Conservation (phyloP, 352 stramenopile species). For the Globisporangium megalacanthum region DNA sequence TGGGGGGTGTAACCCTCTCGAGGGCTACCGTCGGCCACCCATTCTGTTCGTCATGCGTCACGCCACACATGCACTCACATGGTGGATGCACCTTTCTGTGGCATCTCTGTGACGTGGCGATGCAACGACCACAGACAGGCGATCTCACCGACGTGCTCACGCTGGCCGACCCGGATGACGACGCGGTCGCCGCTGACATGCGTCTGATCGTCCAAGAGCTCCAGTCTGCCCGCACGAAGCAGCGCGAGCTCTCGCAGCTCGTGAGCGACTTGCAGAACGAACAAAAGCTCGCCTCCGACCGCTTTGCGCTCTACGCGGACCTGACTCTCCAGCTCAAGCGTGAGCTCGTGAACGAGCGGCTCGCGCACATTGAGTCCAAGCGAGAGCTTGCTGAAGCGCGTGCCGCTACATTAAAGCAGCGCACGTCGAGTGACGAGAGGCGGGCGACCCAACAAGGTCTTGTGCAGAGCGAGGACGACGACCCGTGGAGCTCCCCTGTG, state of each 20-base stretch:
- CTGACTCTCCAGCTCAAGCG: slow-evolving; percentile 61
- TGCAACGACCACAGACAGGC: slow-evolving; percentile 9
- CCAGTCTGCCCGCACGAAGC: slow-evolving; percentile 20
- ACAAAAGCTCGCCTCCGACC: slow-evolving; percentile 43
- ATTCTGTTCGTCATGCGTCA: not conserved
- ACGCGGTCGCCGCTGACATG: slow-evolving; percentile 7
- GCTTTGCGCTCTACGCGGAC: slow-evolving; percentile 47
- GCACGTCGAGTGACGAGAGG: slow-evolving; percentile 15
- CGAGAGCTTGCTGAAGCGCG: slow-evolving; percentile 57
- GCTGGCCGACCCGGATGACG: not conserved
- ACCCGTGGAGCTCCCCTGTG: slow-evolving; percentile 38
- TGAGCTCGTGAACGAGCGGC: slow-evolving; percentile 69
- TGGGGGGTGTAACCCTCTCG: not conserved
- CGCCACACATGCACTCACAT: not conserved
- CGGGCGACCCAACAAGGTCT: slow-evolving; percentile 11
- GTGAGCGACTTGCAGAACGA: slow-evolving; percentile 54
- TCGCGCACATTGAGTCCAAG: slow-evolving; percentile 67
- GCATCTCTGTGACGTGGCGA: not conserved
- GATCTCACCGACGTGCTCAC: not conserved
- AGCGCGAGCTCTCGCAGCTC: slow-evolving; percentile 26
- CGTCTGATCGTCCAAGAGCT: slow-evolving; percentile 19
- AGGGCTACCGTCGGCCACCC: not conserved
- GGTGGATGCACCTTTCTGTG: slow-evolving; percentile 1
- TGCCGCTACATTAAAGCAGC: not conserved
- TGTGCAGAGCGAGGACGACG: slow-evolving; percentile 24